Conservation (phyloP, 2,329 filamentous ascomycete genomes). For the Emmonsia crescens region DNA sequence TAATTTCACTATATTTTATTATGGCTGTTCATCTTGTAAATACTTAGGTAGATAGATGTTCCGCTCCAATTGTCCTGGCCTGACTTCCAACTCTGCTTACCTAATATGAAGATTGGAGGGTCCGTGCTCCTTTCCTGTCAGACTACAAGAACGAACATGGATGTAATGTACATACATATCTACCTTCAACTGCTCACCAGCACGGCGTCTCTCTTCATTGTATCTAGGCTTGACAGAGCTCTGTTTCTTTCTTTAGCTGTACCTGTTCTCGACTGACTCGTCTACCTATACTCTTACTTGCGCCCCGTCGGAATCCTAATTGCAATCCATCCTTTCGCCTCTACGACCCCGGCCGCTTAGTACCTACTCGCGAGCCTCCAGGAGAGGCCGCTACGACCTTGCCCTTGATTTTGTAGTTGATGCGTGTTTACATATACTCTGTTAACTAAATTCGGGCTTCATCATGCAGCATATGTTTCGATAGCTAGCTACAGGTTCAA, state of each 20-base stretch:
- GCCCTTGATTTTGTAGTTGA: neutral
- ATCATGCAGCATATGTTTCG: constrained; percentile 1
- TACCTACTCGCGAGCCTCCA: neutral
- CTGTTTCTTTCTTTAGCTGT: neutral
- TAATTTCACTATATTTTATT: too few relatives aligned
- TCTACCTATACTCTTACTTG: neutral
- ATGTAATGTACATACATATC: too few relatives aligned
- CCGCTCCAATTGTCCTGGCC: too few relatives aligned
- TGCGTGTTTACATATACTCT: neutral
- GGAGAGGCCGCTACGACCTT: neutral
- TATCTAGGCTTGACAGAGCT: too few relatives aligned
- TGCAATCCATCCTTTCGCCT: too few relatives aligned
- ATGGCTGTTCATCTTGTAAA: too few relatives aligned
- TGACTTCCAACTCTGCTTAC: too few relatives aligned
- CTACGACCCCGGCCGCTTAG: neutral
- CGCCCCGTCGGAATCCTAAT: neutral
- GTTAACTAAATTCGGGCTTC: neutral
- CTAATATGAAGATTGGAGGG: too few relatives aligned
- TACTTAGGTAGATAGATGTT: too few relatives aligned
- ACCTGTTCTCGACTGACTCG: neutral
- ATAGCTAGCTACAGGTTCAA: neutral
- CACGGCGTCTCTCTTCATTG: neutral
- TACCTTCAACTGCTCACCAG: too few relatives aligned
- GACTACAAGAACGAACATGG: too few relatives aligned
- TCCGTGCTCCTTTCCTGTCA: too few relatives aligned